Evolutionary conservation across 331 rosid genomes (phyloP).

Genomic region (Rhamnella rubrinervis): DNA sequence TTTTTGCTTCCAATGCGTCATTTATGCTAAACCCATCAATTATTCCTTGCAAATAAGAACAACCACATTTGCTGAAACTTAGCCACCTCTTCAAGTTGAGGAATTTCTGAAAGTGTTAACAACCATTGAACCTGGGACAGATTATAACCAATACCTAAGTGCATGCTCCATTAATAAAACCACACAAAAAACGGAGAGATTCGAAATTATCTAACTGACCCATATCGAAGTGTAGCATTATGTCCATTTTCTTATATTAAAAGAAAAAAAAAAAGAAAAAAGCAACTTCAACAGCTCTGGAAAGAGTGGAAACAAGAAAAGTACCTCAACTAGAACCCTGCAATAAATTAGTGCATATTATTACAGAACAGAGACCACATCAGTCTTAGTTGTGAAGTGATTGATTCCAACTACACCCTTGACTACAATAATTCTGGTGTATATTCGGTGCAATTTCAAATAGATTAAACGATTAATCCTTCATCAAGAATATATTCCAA

Average conservation of each 20-base stretch:
- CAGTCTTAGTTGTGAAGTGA: too few species aligned
- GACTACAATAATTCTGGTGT: too few species aligned
- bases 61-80: conserved; percentile 56
- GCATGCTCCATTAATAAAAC: background rate
- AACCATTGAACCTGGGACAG: conserved; percentile 73
- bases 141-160: conserved; percentile 4
- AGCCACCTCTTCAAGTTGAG: conserved; percentile 70
- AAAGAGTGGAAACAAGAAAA: conserved; percentile 7
- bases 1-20: conserved; percentile 72
- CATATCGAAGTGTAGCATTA: background rate
- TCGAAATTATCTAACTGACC: background rate
- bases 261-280: too few species aligned
- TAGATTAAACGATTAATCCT: too few species aligned
- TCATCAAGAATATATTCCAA: too few species aligned
- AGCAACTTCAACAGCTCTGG: background rate
- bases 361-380: too few species aligned
- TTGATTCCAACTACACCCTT: too few species aligned
- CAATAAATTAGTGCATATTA: conserved; percentile 68
- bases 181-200: background rate
- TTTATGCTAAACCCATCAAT: conserved; percentile 47
- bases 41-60: conserved; percentile 51
- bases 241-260: background rate
- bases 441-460: too few species aligned
- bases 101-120: conserved; percentile 65
- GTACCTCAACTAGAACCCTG: conserved; percentile 85